Conservation (phyloP, 2,329 filamentous ascomycete species). For the Neofusicoccum cordaticola region DNA sequence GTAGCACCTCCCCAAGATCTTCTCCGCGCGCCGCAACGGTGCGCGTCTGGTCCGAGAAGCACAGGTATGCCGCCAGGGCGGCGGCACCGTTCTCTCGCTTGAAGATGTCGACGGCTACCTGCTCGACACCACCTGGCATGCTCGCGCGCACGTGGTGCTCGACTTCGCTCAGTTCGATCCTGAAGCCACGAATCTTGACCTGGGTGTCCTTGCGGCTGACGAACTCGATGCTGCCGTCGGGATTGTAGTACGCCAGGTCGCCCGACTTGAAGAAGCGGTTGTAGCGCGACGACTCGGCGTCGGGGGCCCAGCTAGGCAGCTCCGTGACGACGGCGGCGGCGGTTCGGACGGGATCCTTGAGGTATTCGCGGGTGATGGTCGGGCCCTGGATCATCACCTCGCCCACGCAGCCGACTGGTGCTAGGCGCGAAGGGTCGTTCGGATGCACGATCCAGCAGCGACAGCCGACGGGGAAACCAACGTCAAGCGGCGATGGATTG, state of each 20-base stretch:
- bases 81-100: neutral
- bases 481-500: neutral
- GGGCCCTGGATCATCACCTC: constrained; percentile 36
- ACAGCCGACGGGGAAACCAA: neutral
- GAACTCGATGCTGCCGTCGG: constrained; percentile 34
- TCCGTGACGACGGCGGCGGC: constrained; percentile 28
- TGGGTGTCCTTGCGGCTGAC: constrained; percentile 35
- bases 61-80: neutral
- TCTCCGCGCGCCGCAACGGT: neutral
- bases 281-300: constrained; percentile 13
- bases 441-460: constrained; percentile 32
- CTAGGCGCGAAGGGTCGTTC: constrained; percentile 29
- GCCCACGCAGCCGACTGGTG: constrained; percentile 34
- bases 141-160: constrained; percentile 39
- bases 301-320: constrained; percentile 28
- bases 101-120: neutral
- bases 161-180: constrained; percentile 47
- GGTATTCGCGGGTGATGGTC: constrained; percentile 33
- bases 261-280: constrained; percentile 34
- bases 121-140: too few species aligned
- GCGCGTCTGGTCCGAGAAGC: neutral
- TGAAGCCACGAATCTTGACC: constrained; percentile 43
- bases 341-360: constrained; percentile 33
- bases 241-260: constrained; percentile 33
- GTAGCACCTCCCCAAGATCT: neutral